Base-by-base conservation (phyloP, 306 rosid genomes). In the Gastrolobium bilobum region DNA sequence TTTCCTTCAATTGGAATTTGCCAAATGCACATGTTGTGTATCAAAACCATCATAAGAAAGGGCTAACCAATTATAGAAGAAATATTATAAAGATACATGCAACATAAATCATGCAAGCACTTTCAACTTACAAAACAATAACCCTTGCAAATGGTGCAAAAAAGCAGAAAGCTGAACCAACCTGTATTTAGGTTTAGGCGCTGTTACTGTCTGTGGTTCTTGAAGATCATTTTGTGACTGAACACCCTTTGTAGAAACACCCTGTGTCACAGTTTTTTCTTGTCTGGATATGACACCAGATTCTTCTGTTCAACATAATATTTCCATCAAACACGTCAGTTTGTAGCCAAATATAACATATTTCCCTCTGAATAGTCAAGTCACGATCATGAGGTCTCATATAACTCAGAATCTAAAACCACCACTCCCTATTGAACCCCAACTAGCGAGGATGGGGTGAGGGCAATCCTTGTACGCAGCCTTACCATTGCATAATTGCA, bases 151-250 rank as follows among this genome's bases (percentile, higher is more conserved):
- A 66, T 53, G 33, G 50, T 26, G 67, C n/a, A 14, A 61, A 53
- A 73, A 39, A 35, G 6, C 0, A 54, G 30, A 33, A 72, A 76
- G 50, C 35, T 66, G 59, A 15, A 84, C 90, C 13, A 53, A 87
- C 97, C 96, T 90, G 88, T 82, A 92, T 64, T 85, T 90, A 57
- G 91, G 96, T 79, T 86, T 92, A 76, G 78, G 80, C 46, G 78
- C 4, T 50, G 84, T 26, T 68, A 52, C 77, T 31, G 71, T 35
- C 64, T 56, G 73, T 78, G 78, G 74, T 29, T 67, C 68, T 33
- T 87, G 35, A 76, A 53, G 75, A 4, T 60, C 76, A 66, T 69
- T 70, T 63, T 76, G 85, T 31, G 73, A 83, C 76, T 77, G 14
- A 42, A 56, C 67, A 77, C 76, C 80, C 61, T 75, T 2, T 34